Evolutionary conservation across 139 green algal species (phyloP).

Genomic region (Coelastrella sp.): DNA sequence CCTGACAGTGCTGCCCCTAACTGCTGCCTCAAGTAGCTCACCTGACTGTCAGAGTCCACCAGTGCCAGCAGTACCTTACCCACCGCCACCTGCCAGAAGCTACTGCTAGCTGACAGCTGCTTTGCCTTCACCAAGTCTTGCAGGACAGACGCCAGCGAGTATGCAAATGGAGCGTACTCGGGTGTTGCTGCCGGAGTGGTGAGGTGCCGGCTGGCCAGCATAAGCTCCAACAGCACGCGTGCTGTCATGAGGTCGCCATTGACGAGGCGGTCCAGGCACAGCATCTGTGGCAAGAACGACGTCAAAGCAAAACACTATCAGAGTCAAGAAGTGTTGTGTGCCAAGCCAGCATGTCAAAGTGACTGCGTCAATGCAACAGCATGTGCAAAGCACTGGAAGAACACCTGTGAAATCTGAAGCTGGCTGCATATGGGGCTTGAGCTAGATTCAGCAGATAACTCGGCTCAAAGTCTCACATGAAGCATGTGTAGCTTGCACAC

Average conservation of each 20-base stretch:
- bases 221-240: slow-evolving; percentile 55
- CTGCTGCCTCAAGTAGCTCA: neutral
- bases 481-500: no score
- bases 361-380: no score
- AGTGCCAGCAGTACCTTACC: slow-evolving; percentile 67
- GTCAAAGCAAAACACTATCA: neutral
- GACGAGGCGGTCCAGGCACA: slow-evolving; percentile 61
- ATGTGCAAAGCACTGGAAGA: no score
- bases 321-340: no score
- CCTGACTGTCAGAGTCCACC: slow-evolving; percentile 68
- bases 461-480: no score
- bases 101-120: slow-evolving; percentile 11
- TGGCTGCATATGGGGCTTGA: no score
- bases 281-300: slow-evolving; percentile 21
- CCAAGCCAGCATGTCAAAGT: no score
- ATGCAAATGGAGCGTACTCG: slow-evolving; percentile 77
- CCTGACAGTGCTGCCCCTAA: neutral
- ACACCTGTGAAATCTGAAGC: no score
- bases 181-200: slow-evolving; percentile 51
- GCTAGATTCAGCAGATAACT: no score
- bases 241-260: slow-evolving; percentile 60
- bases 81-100: slow-evolving; percentile 54
- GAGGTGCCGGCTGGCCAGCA: slow-evolving; percentile 32
- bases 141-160: slow-evolving; percentile 59
- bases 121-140: slow-evolving; percentile 18